Evolutionary conservation across 805 yeast genomes (phyloP).

Genomic region (Teunomyces lycoperdinae): DNA sequence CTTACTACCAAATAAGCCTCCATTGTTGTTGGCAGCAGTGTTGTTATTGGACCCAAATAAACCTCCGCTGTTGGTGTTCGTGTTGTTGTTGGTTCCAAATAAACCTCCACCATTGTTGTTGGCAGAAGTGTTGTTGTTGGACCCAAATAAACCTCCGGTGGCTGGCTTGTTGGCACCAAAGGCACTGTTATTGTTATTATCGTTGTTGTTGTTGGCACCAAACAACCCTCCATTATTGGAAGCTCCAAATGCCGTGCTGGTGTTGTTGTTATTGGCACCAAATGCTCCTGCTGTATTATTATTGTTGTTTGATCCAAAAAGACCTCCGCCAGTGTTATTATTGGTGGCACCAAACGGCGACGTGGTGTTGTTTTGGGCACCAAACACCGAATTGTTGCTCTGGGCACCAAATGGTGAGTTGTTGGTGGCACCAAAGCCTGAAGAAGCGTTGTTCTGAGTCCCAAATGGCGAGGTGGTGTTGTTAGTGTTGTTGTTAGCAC

Average conservation of each 20-base stretch:
- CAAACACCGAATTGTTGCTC: slow-evolving; percentile 21
- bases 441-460: slow-evolving; percentile 8
- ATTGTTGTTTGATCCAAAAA: slow-evolving; percentile 17
- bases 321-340: slow-evolving; percentile 16
- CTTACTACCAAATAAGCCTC: slow-evolving; percentile 18
- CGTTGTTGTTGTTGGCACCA: slow-evolving; percentile 15
- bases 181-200: slow-evolving; percentile 1
- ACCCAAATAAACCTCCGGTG: slow-evolving; percentile 8
- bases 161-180: slow-evolving; percentile 11
- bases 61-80: slow-evolving; percentile 25
- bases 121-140: slow-evolving; percentile 2
- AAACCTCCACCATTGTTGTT: slow-evolving; percentile 16
- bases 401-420: slow-evolving; percentile 15
- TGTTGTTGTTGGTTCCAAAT: slow-evolving; percentile 18
- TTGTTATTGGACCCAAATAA: slow-evolving; percentile 24
- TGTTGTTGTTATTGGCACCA: slow-evolving; percentile 11
- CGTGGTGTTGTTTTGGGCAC: slow-evolving; percentile 19
- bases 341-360: slow-evolving; percentile 3
- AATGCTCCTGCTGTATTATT: slow-evolving; percentile 9
- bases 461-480: slow-evolving; percentile 24
- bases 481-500: slow-evolving; percentile 25
- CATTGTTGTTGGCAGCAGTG: slow-evolving; percentile 14
- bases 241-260: background rate
- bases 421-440: slow-evolving; percentile 20
- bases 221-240: slow-evolving; percentile 18